A percentile compares a stretch with the other conserved stretches of the same genome.
These are phyloP conservation scores for Suillus cothurnatus DNA, from an alignment of 768 basidiomycete genomes.

Conservation along the genomic window DNA sequence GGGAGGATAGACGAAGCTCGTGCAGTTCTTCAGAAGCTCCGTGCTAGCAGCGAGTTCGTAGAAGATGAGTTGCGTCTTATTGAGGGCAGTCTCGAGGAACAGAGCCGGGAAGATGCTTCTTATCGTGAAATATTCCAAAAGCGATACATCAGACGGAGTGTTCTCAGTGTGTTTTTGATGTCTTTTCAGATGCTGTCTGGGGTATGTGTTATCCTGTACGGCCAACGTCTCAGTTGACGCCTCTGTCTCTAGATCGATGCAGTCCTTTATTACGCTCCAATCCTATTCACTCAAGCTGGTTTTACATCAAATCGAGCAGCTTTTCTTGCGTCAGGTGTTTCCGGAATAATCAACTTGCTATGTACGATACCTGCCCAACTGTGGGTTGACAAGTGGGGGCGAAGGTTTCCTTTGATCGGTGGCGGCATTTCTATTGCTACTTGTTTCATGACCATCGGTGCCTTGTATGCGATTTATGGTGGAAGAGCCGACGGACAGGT, in stretches of 20 bases:
- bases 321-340: conserved; percentile 53
- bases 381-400: conserved; percentile 42
- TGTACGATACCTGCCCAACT: conserved; percentile 41
- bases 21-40: conserved; percentile 27
- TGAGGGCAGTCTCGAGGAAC: conserved; percentile 25
- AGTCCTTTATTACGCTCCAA: conserved; percentile 44
- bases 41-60: conserved; percentile 12
- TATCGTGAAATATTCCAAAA: conserved; percentile 33
- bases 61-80: conserved; percentile 26
- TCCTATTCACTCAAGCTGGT: conserved; percentile 53
- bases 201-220: conserved; percentile 16
- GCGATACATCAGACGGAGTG: conserved; percentile 35
- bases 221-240: background rate
- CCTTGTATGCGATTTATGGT: conserved; percentile 44
- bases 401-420: conserved; percentile 39
- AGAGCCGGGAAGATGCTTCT: conserved; percentile 19
- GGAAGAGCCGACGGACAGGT: conserved; percentile 28
- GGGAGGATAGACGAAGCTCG: conserved; percentile 36
- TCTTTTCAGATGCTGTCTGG: conserved; percentile 43
- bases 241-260: conserved; percentile 26
- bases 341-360: conserved; percentile 46
- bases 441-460: conserved; percentile 45
- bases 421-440: conserved; percentile 44
- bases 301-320: conserved; percentile 47
- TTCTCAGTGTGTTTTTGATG: conserved; percentile 46